Evolutionary conservation across 179 eudicot species (phyloP).

Genomic region (Spergularia azorica): DNA sequence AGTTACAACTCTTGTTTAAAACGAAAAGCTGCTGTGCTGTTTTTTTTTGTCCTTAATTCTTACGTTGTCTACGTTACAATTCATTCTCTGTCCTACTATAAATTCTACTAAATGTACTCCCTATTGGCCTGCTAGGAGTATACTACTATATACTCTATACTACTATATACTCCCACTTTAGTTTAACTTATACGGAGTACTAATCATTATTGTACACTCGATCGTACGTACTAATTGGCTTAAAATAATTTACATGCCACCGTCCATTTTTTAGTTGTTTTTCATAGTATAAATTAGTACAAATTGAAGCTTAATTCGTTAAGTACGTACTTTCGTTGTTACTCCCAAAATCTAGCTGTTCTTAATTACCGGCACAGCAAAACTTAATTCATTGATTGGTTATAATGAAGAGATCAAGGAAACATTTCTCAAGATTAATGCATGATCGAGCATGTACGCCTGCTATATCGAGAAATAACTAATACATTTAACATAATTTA

Average conservation of each 20-base stretch:
- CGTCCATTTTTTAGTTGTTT: conserved; percentile 20
- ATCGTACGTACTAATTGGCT: conserved; percentile 12
- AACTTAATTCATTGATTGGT: neutral
- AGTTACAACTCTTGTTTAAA: conserved; percentile 14
- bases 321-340: neutral
- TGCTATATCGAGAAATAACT: neutral
- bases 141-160: too few relatives aligned
- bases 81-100: neutral
- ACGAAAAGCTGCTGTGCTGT: conserved; percentile 22
- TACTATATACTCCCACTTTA: neutral
- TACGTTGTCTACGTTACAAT: conserved; percentile 20
- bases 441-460: conserved; percentile 8
- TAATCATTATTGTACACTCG: neutral
- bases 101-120: neutral
- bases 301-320: neutral
- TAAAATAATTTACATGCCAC: conserved; percentile 25
- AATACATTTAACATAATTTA: too few relatives aligned
- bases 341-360: conserved; percentile 36
- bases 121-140: too few relatives aligned
- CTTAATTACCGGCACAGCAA: conserved; percentile 34
- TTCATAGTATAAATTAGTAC: neutral
- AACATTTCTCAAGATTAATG: neutral
- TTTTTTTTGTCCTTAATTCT: conserved; percentile 10
- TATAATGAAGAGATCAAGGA: conserved; percentile 19
- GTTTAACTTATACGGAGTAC: neutral